phyloP scores from a whole-genome alignment of 2,329 filamentous ascomycete genomes.

The Fusarium sulawesiense region DNA sequence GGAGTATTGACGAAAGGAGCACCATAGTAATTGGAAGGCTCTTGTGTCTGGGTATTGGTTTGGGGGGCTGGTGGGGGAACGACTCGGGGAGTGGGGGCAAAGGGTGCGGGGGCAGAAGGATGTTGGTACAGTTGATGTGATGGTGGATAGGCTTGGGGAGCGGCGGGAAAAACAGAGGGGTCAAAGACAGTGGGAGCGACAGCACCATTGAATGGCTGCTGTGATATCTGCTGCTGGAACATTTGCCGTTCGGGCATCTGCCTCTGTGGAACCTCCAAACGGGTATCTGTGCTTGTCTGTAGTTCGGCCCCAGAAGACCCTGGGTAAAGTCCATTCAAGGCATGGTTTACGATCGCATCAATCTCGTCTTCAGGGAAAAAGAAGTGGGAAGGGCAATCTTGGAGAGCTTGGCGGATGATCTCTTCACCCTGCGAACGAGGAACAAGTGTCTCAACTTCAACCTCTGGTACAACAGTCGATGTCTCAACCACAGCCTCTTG shows the following conservation, averaged over 20 bases:
- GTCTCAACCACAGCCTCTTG: slow-evolving; percentile 1
- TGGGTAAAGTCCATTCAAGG: not conserved
- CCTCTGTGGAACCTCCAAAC: not conserved
- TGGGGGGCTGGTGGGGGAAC: not conserved
- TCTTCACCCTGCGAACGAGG: not conserved
- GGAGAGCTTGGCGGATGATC: not conserved
- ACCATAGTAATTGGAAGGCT: not conserved
- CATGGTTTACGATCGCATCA: not conserved
- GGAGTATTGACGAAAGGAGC: not conserved
- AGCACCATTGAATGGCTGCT: not conserved
- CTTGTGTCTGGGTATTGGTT: not conserved
- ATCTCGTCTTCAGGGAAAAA: not conserved
- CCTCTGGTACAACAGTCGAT: not conserved
- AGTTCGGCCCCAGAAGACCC: slow-evolving; percentile 1
- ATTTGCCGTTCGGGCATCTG: not conserved
- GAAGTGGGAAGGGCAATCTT: not conserved
- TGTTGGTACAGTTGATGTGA: not conserved
- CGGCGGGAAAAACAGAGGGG: not conserved
- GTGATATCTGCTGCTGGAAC: not conserved
- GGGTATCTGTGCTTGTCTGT: slow-evolving; percentile 4
- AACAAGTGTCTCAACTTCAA: not conserved
- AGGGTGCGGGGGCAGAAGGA: not conserved
- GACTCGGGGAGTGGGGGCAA: not conserved
- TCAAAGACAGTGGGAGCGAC: not conserved
- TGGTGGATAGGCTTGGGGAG: not conserved